These are phyloP conservation scores for Agastache rugosa DNA, from an alignment of 257 asterid species.

Conservation along the genomic window DNA sequence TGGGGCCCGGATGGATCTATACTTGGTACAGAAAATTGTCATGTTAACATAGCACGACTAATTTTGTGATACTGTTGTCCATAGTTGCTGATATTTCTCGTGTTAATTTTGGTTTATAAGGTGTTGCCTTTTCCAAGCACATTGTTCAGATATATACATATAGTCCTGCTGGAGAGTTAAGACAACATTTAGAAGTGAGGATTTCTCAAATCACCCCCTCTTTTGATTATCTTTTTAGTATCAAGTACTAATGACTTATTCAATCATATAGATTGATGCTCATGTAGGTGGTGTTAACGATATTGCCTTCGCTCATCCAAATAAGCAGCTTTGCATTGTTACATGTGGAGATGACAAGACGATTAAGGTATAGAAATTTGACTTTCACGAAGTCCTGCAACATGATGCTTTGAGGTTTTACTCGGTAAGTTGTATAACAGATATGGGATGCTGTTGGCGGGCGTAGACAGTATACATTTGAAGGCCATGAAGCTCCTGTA, in stretches of 20 bases:
- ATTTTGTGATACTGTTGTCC: conserved; percentile 16
- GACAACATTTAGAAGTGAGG: conserved; percentile 80
- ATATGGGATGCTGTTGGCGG: conserved; percentile 94
- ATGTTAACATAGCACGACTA: neutral
- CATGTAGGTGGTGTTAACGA: conserved; percentile 94
- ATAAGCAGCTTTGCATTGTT: conserved; percentile 89
- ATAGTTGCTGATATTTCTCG: conserved; percentile 26
- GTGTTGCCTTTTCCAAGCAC: conserved; percentile 92
- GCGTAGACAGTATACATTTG: conserved; percentile 73
- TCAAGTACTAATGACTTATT: conserved; percentile 34
- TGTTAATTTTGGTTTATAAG: conserved; percentile 46
- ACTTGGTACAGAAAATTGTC: conserved; percentile 61
- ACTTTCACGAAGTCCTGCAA: conserved; percentile 28
- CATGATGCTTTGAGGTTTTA: conserved; percentile 28
- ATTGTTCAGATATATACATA: conserved; percentile 83
- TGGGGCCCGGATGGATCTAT: conserved; percentile 97
- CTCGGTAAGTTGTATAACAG: conserved; percentile 48
- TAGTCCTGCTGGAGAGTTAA: conserved; percentile 74
- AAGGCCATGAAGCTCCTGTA: conserved; percentile 99
- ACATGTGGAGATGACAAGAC: conserved; percentile 99
- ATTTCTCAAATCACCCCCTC: conserved; percentile 17
- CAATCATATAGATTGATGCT: conserved; percentile 80
- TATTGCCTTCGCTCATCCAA: conserved; percentile 94
- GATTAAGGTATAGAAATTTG: conserved; percentile 63
- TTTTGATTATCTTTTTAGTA: conserved; percentile 10